Evolutionary conservation across 139 green algal species (phyloP).

Genomic region (Micractinium conductrix): DNA sequence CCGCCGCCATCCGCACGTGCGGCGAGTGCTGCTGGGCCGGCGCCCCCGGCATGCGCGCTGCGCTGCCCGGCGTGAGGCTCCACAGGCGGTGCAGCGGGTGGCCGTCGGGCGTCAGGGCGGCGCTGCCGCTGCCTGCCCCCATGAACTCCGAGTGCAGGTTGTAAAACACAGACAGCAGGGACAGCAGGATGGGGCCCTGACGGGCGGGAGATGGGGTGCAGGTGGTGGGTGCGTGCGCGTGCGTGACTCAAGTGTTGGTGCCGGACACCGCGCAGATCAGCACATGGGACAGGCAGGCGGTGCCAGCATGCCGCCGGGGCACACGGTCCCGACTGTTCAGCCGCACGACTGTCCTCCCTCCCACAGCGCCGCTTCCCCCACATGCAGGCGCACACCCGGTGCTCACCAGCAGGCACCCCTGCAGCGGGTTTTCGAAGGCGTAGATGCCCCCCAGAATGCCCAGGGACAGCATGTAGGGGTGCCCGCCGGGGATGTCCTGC

Average conservation of each 20-base stretch:
- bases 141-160: conserved; percentile 62
- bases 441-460: conserved; percentile 60
- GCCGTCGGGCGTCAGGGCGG: not conserved
- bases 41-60: too few species aligned
- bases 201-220: not conserved
- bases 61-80: conserved; percentile 6
- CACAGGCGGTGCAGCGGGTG: conserved; percentile 25
- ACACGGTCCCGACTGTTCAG: too few species aligned
- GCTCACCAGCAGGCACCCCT: conserved; percentile 59
- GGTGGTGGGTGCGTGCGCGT: too few species aligned
- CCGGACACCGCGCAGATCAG: too few species aligned
- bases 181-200: conserved; percentile 68
- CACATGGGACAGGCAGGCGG: too few species aligned
- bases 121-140: not conserved
- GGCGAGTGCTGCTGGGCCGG: not conserved
- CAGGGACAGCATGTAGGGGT: conserved; percentile 64
- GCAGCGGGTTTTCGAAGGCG: conserved; percentile 66
- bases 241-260: not conserved
- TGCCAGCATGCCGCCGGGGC: too few species aligned
- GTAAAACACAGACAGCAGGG: conserved; percentile 60
- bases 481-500: conserved; percentile 57
- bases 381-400: too few species aligned
- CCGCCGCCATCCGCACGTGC: not conserved
- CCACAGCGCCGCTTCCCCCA: too few species aligned
- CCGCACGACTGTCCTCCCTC: too few species aligned